Conservation (phyloP, 1,139 yeast genomes). For the Yamadazyma friedrichii region DNA sequence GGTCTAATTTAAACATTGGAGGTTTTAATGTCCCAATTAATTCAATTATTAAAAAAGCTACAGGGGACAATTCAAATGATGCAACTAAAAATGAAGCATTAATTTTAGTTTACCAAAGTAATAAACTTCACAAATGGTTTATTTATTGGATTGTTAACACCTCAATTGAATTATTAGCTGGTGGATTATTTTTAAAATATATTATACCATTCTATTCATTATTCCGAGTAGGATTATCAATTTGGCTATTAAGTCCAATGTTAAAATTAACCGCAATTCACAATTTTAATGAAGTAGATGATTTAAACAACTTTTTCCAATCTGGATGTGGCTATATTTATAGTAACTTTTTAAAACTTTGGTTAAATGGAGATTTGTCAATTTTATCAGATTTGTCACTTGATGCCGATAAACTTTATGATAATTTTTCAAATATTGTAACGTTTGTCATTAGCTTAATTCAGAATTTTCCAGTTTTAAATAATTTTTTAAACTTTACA, state of each 20-base stretch:
- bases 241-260: slow-evolving; percentile 57
- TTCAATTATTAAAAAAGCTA: slow-evolving; percentile 24
- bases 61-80: slow-evolving; percentile 14
- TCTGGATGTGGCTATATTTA: slow-evolving; percentile 41
- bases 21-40: slow-evolving; percentile 37
- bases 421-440: slow-evolving; percentile 3
- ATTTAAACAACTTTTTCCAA: slow-evolving; percentile 26
- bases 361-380: slow-evolving; percentile 25
- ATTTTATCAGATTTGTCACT: slow-evolving; percentile 7
- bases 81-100: slow-evolving; percentile 11
- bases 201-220: slow-evolving; percentile 51
- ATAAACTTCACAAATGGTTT: slow-evolving; percentile 52
- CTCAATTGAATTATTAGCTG: slow-evolving; percentile 30
- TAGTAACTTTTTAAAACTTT: slow-evolving; percentile 31
- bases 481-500: background rate
- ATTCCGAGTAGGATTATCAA: slow-evolving; percentile 36
- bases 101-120: slow-evolving; percentile 18
- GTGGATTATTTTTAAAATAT: slow-evolving; percentile 29
- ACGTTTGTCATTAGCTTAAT: slow-evolving; percentile 3
- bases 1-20: slow-evolving; percentile 28
- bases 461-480: slow-evolving; percentile 5
- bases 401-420: slow-evolving; percentile 7
- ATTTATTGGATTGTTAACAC: slow-evolving; percentile 58
- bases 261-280: slow-evolving; percentile 10
- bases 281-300: slow-evolving; percentile 14